Evolutionary conservation across 495 filamentous ascomycete genomes (phyloP), one percentile per base, ranked within the genome.

Genomic region (Xylaria longipes): DNA sequence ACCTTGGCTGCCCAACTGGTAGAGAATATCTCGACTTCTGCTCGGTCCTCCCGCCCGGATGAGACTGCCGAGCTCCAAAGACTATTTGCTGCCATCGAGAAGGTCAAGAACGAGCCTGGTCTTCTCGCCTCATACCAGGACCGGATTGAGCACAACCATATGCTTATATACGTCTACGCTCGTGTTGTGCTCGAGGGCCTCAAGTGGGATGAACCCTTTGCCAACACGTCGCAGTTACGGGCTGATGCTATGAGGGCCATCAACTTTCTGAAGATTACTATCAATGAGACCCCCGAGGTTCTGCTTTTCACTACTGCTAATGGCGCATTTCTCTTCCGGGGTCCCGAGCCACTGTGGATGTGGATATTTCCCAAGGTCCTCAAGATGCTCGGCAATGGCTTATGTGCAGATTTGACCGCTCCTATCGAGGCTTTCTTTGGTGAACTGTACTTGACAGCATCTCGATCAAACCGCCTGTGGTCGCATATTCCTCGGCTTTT

Each of bases 91-190:
- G 71, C 76, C 5, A 83, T 85, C 25, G 82, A 85, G 43, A 74
- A 78, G 0, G 80, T 82, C 54, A 84, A 85, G 56, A 79, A 80
- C 57, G 71, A 85, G 22, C 81, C 83, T 20, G 72, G 72, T 11
- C 72, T 79, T n/a, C 73, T 84, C 35, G 76, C 83, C 70, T 77
- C 84, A n/a, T 67, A 85, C 7, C 88, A 91, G 70, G 89, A 93
- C 65, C 89, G 90, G 71, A 80, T 93, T 61, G 86, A 89, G 9
- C 88, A 94, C 77, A 93, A 95, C 72, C 90, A 92, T 77, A 91
- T 93, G 80, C 86, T 98, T 31, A 90, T 98, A 43, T 91, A 90
- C 73, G 91, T 97, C 71, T 91, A 97, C 73, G 86, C 93, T 62
- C 89, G 92, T 75, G 93, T 93, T 56, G 92, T 95, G 27, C 80